Evolutionary conservation across 2,329 filamentous ascomycete species (phyloP), one percentile per base, ranked within the genome.

Genomic region (Xylariaceae sp.): DNA sequence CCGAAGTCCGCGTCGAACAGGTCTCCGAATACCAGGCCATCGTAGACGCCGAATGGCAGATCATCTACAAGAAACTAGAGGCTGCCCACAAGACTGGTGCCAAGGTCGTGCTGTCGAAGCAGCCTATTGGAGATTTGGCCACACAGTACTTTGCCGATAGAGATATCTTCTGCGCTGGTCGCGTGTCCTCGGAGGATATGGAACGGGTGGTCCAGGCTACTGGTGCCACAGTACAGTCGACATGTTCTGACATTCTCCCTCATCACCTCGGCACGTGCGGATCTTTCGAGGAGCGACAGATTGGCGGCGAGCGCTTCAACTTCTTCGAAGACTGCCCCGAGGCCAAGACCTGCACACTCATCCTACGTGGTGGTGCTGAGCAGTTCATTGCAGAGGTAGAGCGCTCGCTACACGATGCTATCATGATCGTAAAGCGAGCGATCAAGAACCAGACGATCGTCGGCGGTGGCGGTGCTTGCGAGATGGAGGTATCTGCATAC

Each of bases 361-460:
- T 99, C 39, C 86, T 99, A 58, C 89, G 94, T 68, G 94, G 94
- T 66, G 94, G 94, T 60, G 94, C 94, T 34, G 94, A 99, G 78
- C 94, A 99, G 72, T 99, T 99, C 76, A 99, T 99, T 65, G 94
- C 94, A 53, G 94, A 99, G 73, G 94, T 97, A 1, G 94, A 99
- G 79, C 89, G 94, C 59, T 96, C 90, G 69, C 82, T 99, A 61
- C 94, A 99, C 79, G 94, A 99, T 67, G 94, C 94, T 63, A 97
- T 99, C 74, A 99, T 99, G 94, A 96, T 99, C 66, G 94, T 99
- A 69, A 97, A 97, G 84, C 91, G 95, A 56, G 90, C 94, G 28
- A 90, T 97, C 73, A 90, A 90, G 77, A 96, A 97, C 79, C 87
- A 87, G 68, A 89, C 84, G 69, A 96, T 99, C 60, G 94, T 99